These are phyloP conservation scores for Fonsecaea pedrosoi DNA, from an alignment of 2,329 filamentous ascomycete genomes.

Conservation along the genomic window DNA sequence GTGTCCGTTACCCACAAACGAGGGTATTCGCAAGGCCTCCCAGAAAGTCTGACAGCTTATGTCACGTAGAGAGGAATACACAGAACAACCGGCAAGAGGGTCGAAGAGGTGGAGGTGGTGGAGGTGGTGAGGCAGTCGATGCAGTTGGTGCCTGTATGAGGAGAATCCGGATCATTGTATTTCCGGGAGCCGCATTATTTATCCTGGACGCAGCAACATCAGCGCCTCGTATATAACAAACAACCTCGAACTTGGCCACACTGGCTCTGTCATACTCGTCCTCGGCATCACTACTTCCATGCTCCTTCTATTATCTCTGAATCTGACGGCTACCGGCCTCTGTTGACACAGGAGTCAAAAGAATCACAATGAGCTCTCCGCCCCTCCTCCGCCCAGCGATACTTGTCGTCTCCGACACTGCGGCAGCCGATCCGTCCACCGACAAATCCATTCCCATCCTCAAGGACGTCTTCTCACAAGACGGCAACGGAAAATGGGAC, in stretches of 20 bases:
- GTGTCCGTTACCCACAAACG: neutral
- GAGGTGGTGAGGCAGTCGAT: neutral
- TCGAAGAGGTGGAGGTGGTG: neutral
- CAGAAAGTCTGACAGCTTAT: neutral
- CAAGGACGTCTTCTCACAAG: constrained; percentile 69
- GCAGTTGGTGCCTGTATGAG: neutral
- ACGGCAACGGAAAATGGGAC: constrained; percentile 74
- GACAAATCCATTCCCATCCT: constrained; percentile 76
- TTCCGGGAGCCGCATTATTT: neutral
- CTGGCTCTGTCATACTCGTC: too few species aligned
- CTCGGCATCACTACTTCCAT: neutral
- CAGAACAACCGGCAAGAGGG: neutral
- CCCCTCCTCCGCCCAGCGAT: constrained; percentile 73
- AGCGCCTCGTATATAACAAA: too few species aligned
- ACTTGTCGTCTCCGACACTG: constrained; percentile 89
- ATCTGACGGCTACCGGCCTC: neutral
- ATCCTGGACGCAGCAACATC: neutral
- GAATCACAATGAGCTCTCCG: constrained; percentile 10
- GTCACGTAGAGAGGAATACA: neutral
- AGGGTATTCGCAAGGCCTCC: neutral
- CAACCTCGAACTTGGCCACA: too few species aligned
- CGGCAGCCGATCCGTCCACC: constrained; percentile 75
- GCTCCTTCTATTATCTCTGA: neutral
- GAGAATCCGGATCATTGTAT: neutral
- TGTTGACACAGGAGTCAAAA: neutral